Base-by-base conservation (phyloP, 2,329 filamentous ascomycete species). In the Fusarium oxysporum region DNA sequence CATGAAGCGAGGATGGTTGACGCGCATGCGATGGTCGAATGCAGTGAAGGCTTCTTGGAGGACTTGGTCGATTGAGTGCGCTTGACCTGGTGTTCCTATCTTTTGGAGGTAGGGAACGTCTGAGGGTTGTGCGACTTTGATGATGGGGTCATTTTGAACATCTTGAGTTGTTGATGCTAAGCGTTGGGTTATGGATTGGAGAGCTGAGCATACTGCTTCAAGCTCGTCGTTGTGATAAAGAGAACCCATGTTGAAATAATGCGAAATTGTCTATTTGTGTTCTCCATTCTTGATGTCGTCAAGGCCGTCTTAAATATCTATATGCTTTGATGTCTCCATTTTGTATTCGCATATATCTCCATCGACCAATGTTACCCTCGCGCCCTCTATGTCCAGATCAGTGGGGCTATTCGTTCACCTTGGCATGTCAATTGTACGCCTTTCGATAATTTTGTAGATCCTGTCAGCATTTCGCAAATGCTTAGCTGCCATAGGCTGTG, bases 1-100 rank as follows among this genome's bases (percentile, higher is more conserved):
- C 48, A 77, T 69, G 35, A 75, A 71, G 17, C 62, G 68, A 9
- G 67, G 68, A 17, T 71, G 67, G 4, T 71, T 71, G 16, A 71
- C 67, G 33, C 68, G 68, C 67, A 66, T 67, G 23, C 68, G 68
- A 12, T 71, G 32, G 17, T 67, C 67, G 28, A 67, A 71, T 16
- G 51, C 67, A 0, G 44, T 16, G 17, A 71, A 71, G 1, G 68
- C 67, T 40, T 71, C 68, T 11, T 71, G 21, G 5, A 71, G 50
- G 23, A 71, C 67, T 21, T 71, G 67, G 3, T 67, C 53, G 32
- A 71, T 62, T 19, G 62, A 58, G 14, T 71, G 68, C 0, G 56
- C 62, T 33, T 55, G 23, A 4, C 68, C 67, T 3, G 68, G 67
- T 4, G 62, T 68, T 32, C 67, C 62, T 62, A 71, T 58, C 2